These are phyloP conservation scores for Hypomyces perniciosus DNA, from an alignment of 2,329 filamentous ascomycete species.

Conservation along the genomic window DNA sequence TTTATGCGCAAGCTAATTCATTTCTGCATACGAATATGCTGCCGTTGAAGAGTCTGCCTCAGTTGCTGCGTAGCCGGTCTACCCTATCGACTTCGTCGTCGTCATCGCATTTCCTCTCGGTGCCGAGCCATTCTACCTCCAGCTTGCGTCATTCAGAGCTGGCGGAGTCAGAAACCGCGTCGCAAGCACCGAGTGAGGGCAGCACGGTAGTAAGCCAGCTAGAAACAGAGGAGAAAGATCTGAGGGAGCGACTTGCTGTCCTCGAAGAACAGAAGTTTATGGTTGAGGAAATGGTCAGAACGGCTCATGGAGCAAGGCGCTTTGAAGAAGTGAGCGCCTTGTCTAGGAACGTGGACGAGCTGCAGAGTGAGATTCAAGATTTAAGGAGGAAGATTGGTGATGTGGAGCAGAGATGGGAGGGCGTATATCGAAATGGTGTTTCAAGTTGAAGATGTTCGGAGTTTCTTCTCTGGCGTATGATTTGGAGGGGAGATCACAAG, in stretches of 20 bases:
- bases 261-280: constrained; percentile 89
- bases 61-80: constrained; percentile 49
- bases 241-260: constrained; percentile 74
- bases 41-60: constrained; percentile 69
- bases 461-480: not conserved
- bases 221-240: constrained; percentile 76
- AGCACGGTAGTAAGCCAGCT: constrained; percentile 53
- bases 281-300: constrained; percentile 76
- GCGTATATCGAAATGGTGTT: constrained; percentile 37
- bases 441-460: not conserved
- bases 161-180: constrained; percentile 40
- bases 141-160: constrained; percentile 43
- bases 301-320: constrained; percentile 66
- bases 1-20: constrained; percentile 73
- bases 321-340: constrained; percentile 84
- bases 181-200: constrained; percentile 39
- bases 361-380: constrained; percentile 69
- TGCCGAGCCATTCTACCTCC: constrained; percentile 32
- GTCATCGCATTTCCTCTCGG: constrained; percentile 26
- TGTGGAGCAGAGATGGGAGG: constrained; percentile 57
- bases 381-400: constrained; percentile 59
- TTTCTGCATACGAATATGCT: constrained; percentile 91
- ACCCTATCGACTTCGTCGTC: constrained; percentile 22
- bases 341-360: constrained; percentile 72
- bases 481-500: not conserved